phyloP scores from a whole-genome alignment of 257 asterid genomes.

The Knoxia roxburghii region DNA sequence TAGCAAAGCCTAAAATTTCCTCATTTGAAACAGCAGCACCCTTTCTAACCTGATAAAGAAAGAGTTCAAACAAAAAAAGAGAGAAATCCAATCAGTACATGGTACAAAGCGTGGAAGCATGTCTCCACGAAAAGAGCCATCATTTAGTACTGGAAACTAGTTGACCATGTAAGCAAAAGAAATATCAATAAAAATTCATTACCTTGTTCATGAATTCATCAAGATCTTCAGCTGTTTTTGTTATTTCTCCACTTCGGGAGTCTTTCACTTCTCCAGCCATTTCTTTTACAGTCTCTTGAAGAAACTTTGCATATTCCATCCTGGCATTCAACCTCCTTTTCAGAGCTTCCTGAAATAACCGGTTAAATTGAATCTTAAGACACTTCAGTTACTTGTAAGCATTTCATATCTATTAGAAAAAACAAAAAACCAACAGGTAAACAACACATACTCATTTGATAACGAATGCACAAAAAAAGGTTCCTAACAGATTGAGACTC shows the following conservation, averaged over 20 bases:
- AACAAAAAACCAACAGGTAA: background rate
- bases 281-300: conserved; percentile 80
- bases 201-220: conserved; percentile 76
- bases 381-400: background rate
- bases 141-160: background rate
- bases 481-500: background rate
- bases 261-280: conserved; percentile 90
- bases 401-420: background rate
- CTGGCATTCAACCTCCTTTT: conserved; percentile 74
- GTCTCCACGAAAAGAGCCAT: background rate
- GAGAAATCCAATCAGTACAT: background rate
- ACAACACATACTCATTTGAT: background rate
- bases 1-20: conserved; percentile 82
- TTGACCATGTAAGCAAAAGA: conserved; percentile 23
- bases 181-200: background rate
- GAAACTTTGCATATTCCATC: conserved; percentile 87
- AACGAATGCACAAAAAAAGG: background rate
- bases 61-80: background rate
- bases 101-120: background rate
- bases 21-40: conserved; percentile 81
- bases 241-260: conserved; percentile 73
- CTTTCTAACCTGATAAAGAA: conserved; percentile 62
- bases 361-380: background rate
- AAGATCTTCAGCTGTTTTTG: conserved; percentile 89
- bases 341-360: conserved; percentile 59